Percentiles rank a stretch among this genome's conserved stretches.
Evolutionary conservation across 75 land plant species (phyloP).

Genomic region (Cunninghamia lanceolata): DNA sequence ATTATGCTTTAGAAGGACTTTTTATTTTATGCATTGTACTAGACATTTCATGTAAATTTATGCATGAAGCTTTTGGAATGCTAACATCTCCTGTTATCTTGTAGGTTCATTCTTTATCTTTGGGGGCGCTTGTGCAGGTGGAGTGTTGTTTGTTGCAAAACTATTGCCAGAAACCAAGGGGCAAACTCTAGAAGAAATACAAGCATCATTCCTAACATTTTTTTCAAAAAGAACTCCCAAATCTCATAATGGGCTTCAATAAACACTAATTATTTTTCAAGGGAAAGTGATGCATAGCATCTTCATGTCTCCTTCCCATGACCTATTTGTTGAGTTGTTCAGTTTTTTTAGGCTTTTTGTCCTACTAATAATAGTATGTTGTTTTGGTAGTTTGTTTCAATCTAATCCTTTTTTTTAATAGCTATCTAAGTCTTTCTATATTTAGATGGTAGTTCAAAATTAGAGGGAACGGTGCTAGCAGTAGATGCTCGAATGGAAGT

Average conservation of each 20-base stretch:
- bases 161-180: conserved; percentile 47
- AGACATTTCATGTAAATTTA: background rate
- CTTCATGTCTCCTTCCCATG: too few relatives aligned
- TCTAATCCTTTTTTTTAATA: too few relatives aligned
- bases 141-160: conserved; percentile 40
- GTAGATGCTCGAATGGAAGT: too few relatives aligned
- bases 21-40: background rate
- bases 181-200: conserved; percentile 47
- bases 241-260: background rate
- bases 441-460: too few relatives aligned
- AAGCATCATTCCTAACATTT: conserved; percentile 13
- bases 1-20: too few relatives aligned
- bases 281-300: background rate
- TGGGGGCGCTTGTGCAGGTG: conserved; percentile 20
- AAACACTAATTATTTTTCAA: background rate
- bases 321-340: too few relatives aligned
- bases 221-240: background rate
- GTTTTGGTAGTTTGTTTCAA: too few relatives aligned
- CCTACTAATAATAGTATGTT: too few relatives aligned
- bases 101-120: conserved; percentile 41
- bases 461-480: too few relatives aligned
- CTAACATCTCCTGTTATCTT: background rate
- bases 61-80: background rate
- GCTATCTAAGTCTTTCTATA: too few relatives aligned
- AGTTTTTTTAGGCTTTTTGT: too few relatives aligned